Percentiles rank a stretch among this genome's conserved stretches.
phyloP scores from a whole-genome alignment of 1,284 basidiomycete species.

The Moesziomyces sp. region DNA sequence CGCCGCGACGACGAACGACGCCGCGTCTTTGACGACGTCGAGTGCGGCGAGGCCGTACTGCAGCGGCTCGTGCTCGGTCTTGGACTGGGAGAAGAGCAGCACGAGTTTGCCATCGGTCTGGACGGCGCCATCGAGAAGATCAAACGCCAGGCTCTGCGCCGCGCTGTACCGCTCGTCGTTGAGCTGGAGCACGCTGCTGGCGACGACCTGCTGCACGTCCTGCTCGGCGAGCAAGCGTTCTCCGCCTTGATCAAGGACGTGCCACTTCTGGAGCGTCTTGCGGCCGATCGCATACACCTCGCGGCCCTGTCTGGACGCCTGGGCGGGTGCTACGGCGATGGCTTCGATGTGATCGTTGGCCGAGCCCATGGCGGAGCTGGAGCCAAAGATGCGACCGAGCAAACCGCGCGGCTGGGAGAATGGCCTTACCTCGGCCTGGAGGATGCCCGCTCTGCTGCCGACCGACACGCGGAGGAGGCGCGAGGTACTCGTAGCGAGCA shows the following conservation, averaged over 20 bases:
- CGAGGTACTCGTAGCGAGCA: conserved; percentile 52
- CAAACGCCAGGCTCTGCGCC: conserved; percentile 37
- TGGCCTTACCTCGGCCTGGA: conserved; percentile 46
- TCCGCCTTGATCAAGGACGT: conserved; percentile 52
- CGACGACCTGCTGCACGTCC: conserved; percentile 58
- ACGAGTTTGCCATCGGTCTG: conserved; percentile 35
- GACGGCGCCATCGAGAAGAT: conserved; percentile 41
- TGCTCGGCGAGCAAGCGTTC: conserved; percentile 61
- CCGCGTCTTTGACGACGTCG: conserved; percentile 29
- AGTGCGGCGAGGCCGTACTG: conserved; percentile 47
- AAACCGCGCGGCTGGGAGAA: conserved; percentile 59
- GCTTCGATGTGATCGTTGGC: conserved; percentile 41
- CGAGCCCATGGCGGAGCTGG: conserved; percentile 34
- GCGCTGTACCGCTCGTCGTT: conserved; percentile 51
- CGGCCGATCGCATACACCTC: conserved; percentile 57
- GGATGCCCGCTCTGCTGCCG: conserved; percentile 44
- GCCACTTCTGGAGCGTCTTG: conserved; percentile 62
- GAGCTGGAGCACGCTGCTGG: conserved; percentile 45
- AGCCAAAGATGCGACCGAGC: conserved; percentile 59
- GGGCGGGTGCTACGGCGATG: conserved; percentile 47
- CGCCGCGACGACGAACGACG: conserved; percentile 38
- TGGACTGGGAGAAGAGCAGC: conserved; percentile 51
- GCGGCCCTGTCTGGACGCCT: conserved; percentile 27
- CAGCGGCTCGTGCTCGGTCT: conserved; percentile 26
- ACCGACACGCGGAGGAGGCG: conserved; percentile 47